These are phyloP conservation scores for Exophiala sp. DNA, from an alignment of 2,329 filamentous ascomycete genomes.

Conservation along the genomic window DNA sequence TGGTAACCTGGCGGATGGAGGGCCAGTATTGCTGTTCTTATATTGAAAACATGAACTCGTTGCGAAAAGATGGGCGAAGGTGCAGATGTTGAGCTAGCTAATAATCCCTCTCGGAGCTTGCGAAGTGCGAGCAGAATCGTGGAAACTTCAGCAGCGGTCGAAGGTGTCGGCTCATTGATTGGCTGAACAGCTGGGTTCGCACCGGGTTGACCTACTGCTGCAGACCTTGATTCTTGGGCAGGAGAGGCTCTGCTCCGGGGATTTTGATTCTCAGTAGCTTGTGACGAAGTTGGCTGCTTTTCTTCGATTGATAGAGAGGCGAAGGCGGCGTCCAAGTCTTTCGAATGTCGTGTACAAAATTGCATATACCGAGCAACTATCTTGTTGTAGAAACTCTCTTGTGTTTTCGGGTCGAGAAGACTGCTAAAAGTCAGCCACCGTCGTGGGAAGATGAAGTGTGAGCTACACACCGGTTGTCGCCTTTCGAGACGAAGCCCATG, in stretches of 20 bases:
- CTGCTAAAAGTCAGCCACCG: constrained; percentile 43
- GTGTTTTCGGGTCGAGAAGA: constrained; percentile 69
- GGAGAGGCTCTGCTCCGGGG: neutral
- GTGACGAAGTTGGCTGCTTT: constrained; percentile 30
- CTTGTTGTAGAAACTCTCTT: constrained; percentile 81
- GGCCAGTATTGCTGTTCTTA: constrained; percentile 76
- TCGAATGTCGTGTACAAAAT: constrained; percentile 74
- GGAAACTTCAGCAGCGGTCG: constrained; percentile 61
- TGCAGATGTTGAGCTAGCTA: constrained; percentile 66
- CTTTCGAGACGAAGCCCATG: constrained; percentile 85
- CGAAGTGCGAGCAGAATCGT: constrained; percentile 78
- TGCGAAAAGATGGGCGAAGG: constrained; percentile 71
- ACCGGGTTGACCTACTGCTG: constrained; percentile 1
- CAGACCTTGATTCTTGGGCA: neutral
- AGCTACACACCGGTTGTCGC: constrained; percentile 71
- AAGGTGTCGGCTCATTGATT: constrained; percentile 20
- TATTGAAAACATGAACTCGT: constrained; percentile 88
- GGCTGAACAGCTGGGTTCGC: constrained; percentile 10
- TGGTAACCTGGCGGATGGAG: constrained; percentile 85
- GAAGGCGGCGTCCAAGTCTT: constrained; percentile 72
- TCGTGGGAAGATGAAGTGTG: neutral
- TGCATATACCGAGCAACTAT: constrained; percentile 86
- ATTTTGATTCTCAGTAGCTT: constrained; percentile 30
- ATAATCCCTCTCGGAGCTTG: constrained; percentile 86
- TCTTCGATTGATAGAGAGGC: constrained; percentile 55